phyloP scores from a whole-genome alignment of 2,329 filamentous ascomycete genomes.

The Cadophora sp. region DNA sequence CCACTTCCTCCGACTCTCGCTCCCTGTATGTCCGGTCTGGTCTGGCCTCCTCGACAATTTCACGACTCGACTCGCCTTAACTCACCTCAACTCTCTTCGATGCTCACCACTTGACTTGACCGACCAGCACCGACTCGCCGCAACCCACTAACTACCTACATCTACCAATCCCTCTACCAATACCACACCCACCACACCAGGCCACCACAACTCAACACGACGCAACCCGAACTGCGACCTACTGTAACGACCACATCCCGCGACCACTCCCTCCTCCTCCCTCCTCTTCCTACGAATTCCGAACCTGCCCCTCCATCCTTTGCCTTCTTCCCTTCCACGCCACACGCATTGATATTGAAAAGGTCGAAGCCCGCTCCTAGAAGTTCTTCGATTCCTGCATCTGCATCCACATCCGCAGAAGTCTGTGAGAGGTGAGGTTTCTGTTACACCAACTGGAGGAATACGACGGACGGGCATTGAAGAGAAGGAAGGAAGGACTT shows the following conservation, averaged over 20 bases:
- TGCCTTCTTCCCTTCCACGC: slow-evolving; percentile 15
- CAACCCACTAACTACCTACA: too few species aligned
- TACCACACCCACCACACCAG: neutral
- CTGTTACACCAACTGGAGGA: slow-evolving; percentile 11
- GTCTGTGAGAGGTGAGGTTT: slow-evolving; percentile 4
- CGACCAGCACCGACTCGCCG: slow-evolving; percentile 3
- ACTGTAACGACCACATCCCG: slow-evolving; percentile 24
- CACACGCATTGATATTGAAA: slow-evolving; percentile 14
- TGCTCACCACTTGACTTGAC: slow-evolving; percentile 9
- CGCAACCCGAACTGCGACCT: slow-evolving; percentile 10
- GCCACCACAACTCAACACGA: slow-evolving; percentile 2
- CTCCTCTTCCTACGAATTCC: slow-evolving; percentile 13
- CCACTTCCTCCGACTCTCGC: slow-evolving; percentile 6
- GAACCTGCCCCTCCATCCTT: slow-evolving; percentile 11
- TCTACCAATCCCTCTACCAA: too few species aligned
- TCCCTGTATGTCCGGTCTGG: neutral
- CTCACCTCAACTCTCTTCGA: neutral
- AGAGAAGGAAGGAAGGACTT: slow-evolving; percentile 4
- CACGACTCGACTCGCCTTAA: neutral
- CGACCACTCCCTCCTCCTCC: slow-evolving; percentile 16
- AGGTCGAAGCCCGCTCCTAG: slow-evolving; percentile 9
- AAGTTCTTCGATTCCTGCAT: slow-evolving; percentile 14
- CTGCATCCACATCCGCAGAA: slow-evolving; percentile 6
- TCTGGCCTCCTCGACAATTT: slow-evolving; percentile 5
- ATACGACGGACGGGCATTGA: slow-evolving; percentile 1